Conservation (phyloP, 1,284 basidiomycete genomes). For the Inonotus obliquus region DNA sequence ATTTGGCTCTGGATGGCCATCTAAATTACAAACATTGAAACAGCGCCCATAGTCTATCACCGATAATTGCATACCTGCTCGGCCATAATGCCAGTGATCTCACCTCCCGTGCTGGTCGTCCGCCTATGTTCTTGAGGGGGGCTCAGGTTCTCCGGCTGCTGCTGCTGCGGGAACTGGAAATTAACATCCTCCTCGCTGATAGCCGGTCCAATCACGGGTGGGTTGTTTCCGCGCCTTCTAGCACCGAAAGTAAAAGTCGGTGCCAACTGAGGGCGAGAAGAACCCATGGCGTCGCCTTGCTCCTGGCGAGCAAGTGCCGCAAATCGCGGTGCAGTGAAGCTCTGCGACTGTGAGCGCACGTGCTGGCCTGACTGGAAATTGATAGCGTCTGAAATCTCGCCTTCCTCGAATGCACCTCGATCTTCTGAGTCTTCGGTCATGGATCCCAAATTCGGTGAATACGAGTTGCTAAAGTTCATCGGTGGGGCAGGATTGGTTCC, state of each 20-base stretch:
- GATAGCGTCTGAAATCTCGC: conserved; percentile 62
- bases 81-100: conserved; percentile 83
- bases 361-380: conserved; percentile 55
- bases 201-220: conserved; percentile 57
- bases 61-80: conserved; percentile 61
- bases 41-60: not conserved
- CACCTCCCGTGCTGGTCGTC: conserved; percentile 59
- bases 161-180: conserved; percentile 78
- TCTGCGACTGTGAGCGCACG: conserved; percentile 70
- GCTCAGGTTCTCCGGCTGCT: conserved; percentile 29
- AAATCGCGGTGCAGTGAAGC: conserved; percentile 83
- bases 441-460: conserved; percentile 70
- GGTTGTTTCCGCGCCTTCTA: conserved; percentile 47
- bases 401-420: conserved; percentile 57
- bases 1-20: conserved; percentile 89
- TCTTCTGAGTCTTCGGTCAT: conserved; percentile 81
- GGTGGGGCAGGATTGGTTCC: conserved; percentile 41
- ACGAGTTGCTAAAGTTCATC: conserved; percentile 58
- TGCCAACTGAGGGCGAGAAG: conserved; percentile 82
- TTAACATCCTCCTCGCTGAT: conserved; percentile 75
- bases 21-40: conserved; percentile 37
- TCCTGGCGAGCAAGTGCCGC: conserved; percentile 76
- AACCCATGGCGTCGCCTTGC: conserved; percentile 66
- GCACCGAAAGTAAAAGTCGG: conserved; percentile 87
- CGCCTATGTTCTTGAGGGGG: conserved; percentile 39